Percentiles rank a stretch among this genome's conserved stretches.
Conservation (phyloP, 495 filamentous ascomycete species). For the Staphylotrichum longicolle region DNA sequence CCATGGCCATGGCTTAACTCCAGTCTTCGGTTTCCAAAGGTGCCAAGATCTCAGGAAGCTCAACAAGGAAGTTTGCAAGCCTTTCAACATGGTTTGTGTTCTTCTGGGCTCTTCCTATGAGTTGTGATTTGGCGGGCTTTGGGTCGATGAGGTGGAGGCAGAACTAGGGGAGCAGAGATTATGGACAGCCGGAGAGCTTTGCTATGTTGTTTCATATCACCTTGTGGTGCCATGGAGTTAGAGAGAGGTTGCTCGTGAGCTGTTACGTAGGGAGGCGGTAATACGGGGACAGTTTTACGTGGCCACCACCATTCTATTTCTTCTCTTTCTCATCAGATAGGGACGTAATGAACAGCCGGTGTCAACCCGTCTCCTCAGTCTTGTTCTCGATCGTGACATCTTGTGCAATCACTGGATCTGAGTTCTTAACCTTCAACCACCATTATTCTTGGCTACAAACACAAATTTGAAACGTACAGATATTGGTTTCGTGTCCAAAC, state of each 20-base stretch:
- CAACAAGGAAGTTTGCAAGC: not conserved
- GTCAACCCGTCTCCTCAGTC: too few species aligned
- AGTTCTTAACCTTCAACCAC: too few species aligned
- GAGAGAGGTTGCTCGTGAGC: not conserved
- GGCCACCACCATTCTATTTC: too few species aligned
- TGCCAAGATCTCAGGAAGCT: not conserved
- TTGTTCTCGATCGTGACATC: too few species aligned
- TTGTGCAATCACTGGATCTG: too few species aligned
- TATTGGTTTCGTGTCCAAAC: too few species aligned
- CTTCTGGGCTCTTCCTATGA: not conserved
- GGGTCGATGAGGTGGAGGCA: too few species aligned
- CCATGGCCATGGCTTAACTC: conserved; percentile 5
- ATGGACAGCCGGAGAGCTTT: not conserved
- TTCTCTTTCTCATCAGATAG: too few species aligned
- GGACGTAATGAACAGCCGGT: too few species aligned
- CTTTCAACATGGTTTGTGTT: not conserved
- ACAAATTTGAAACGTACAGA: too few species aligned
- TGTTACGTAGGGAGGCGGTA: not conserved
- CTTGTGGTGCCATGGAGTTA: not conserved
- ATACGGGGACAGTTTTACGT: not conserved
- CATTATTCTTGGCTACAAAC: too few species aligned
- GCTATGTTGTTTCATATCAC: conserved; percentile 3
- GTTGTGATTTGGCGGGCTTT: not conserved
- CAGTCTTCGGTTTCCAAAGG: not conserved
- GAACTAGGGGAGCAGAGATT: too few species aligned